These are phyloP conservation scores for Penicillium thymicola DNA, from an alignment of 2,329 filamentous ascomycete genomes.

Conservation along the genomic window DNA sequence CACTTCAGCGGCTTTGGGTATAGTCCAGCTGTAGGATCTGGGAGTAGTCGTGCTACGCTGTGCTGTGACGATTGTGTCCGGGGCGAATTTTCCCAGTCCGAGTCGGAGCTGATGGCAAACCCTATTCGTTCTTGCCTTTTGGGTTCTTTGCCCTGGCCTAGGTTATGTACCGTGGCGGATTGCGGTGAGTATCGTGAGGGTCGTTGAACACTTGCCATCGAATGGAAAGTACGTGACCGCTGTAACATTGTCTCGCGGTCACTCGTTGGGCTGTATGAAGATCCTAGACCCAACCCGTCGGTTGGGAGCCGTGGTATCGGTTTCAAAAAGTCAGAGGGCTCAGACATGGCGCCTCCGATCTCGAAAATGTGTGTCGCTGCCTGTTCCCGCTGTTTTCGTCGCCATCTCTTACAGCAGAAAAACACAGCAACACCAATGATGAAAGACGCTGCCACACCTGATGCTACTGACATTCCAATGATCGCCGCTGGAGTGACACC, in stretches of 20 bases:
- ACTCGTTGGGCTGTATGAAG: constrained; percentile 5
- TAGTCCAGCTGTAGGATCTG: constrained; percentile 33
- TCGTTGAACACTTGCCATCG: constrained; percentile 17
- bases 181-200: constrained; percentile 18
- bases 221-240: constrained; percentile 6
- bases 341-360: constrained; percentile 40
- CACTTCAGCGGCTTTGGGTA: constrained; percentile 40
- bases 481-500: constrained; percentile 30
- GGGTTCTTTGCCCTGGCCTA: not conserved
- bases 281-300: constrained; percentile 10
- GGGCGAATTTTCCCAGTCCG: constrained; percentile 30
- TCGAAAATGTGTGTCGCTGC: constrained; percentile 34
- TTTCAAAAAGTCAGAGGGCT: constrained; percentile 33
- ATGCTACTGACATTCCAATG: constrained; percentile 38
- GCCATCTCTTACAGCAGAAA: constrained; percentile 30
- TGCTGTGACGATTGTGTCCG: constrained; percentile 34
- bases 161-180: constrained; percentile 14
- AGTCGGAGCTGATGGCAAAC: constrained; percentile 19
- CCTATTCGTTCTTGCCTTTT: constrained; percentile 16
- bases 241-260: constrained; percentile 20
- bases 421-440: constrained; percentile 34
- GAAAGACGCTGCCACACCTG: constrained; percentile 35
- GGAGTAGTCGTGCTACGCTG: constrained; percentile 39
- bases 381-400: constrained; percentile 21
- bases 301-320: constrained; percentile 25